Evolutionary conservation across 768 basidiomycete species (phyloP).

Genomic region (Russula sp.): DNA sequence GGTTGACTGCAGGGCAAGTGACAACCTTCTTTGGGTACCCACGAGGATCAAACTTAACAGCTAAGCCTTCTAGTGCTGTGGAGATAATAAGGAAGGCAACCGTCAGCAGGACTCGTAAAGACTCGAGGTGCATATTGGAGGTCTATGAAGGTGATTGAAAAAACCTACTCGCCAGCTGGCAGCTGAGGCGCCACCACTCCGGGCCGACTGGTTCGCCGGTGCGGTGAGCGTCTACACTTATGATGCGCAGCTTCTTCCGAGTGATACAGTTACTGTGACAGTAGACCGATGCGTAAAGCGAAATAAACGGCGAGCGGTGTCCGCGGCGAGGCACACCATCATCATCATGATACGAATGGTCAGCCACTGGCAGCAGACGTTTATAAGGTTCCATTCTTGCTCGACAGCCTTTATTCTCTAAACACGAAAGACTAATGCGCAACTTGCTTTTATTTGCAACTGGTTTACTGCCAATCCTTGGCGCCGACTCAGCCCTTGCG

Average conservation of each 20-base stretch:
- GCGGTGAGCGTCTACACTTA: too few species aligned
- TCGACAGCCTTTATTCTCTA: neutral
- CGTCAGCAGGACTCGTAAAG: neutral
- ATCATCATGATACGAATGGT: too few species aligned
- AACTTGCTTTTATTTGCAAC: neutral
- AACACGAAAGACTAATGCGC: neutral
- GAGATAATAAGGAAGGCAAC: neutral
- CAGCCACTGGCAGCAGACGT: neutral
- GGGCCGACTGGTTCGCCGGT: too few species aligned
- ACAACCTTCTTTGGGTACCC: constrained; percentile 18
- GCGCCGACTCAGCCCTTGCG: neutral
- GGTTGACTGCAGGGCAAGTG: constrained; percentile 19
- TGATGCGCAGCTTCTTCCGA: too few species aligned
- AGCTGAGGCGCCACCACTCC: too few species aligned
- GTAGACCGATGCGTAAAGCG: too few species aligned
- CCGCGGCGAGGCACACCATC: too few species aligned
- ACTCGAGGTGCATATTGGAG: neutral
- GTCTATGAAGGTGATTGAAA: too few species aligned
- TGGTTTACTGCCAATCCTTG: neutral
- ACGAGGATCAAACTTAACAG: constrained; percentile 11
- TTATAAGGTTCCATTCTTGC: neutral
- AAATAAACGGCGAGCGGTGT: too few species aligned
- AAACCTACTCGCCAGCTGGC: too few species aligned
- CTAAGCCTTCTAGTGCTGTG: neutral
- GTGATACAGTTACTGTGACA: too few species aligned